Conservation (phyloP, 2,329 filamentous ascomycete species). For the Xylaria sp. region DNA sequence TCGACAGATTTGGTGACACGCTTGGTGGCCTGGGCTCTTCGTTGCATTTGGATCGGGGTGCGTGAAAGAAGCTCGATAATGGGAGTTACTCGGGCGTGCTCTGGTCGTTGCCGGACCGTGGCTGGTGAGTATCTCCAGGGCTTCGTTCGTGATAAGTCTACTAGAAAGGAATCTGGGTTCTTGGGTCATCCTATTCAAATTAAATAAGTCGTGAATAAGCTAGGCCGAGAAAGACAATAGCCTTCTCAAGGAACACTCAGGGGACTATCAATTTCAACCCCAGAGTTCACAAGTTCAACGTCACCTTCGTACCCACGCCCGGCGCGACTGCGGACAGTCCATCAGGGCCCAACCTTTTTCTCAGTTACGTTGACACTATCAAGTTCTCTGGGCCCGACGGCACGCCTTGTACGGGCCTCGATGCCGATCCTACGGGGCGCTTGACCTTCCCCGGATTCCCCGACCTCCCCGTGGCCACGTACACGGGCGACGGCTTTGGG, state of each 20-base stretch:
- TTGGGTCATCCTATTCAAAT: too few relatives aligned
- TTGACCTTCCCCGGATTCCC: slow-evolving; percentile 61
- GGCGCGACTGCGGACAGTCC: slow-evolving; percentile 56
- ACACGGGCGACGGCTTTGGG: slow-evolving; percentile 69
- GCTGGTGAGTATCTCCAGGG: slow-evolving; percentile 51
- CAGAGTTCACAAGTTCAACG: slow-evolving; percentile 68
- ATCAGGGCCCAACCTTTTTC: slow-evolving; percentile 60
- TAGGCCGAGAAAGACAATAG: neutral
- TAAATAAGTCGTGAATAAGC: too few relatives aligned
- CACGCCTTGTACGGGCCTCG: slow-evolving; percentile 64
- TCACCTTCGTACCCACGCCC: slow-evolving; percentile 58
- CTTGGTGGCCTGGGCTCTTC: slow-evolving; percentile 68
- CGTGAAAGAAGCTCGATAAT: slow-evolving; percentile 59
- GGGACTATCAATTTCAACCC: slow-evolving; percentile 70
- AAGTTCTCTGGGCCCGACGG: slow-evolving; percentile 66
- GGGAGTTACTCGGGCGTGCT: slow-evolving; percentile 62
- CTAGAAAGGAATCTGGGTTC: neutral
- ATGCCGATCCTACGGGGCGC: slow-evolving; percentile 58
- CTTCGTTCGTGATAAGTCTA: neutral
- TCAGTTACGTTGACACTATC: slow-evolving; percentile 67
- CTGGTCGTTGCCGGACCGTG: slow-evolving; percentile 67
- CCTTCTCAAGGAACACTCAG: slow-evolving; percentile 60
- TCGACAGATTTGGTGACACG: slow-evolving; percentile 71
- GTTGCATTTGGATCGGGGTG: slow-evolving; percentile 55
- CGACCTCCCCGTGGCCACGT: slow-evolving; percentile 64